A percentile compares a stretch with the other conserved stretches of the same genome.
Evolutionary conservation across 1,139 yeast genomes (phyloP).

Genomic region (Lodderomyces pseudojiufengensis): DNA sequence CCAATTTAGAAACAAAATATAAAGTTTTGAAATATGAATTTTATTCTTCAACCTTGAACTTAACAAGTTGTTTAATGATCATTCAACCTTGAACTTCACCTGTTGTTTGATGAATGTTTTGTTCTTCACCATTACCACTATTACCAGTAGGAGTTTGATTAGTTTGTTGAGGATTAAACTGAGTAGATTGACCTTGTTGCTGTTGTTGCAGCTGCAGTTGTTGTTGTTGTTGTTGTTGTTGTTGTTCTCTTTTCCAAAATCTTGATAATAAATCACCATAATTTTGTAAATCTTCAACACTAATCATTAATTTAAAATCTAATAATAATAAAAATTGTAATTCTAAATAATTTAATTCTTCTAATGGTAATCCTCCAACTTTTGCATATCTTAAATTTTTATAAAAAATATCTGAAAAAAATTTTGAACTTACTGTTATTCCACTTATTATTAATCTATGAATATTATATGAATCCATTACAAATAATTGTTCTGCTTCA

Average conservation of each 20-base stretch:
- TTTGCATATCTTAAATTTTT: slow-evolving; percentile 95
- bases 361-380: slow-evolving; percentile 95
- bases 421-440: slow-evolving; percentile 91
- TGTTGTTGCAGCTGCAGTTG: neutral
- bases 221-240: slow-evolving; percentile 2
- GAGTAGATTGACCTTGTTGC: neutral
- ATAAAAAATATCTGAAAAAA: slow-evolving; percentile 93
- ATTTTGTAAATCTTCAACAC: slow-evolving; percentile 84
- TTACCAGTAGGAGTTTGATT: neutral
- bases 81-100: slow-evolving; percentile 2
- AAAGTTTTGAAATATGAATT: no score
- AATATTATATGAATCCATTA: slow-evolving; percentile 93
- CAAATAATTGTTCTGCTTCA: slow-evolving; percentile 61
- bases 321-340: slow-evolving; percentile 79
- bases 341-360: slow-evolving; percentile 89
- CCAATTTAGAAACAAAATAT: no score
- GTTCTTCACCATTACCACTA: neutral
- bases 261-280: slow-evolving; percentile 83
- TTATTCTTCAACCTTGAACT: no score
- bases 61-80: no score
- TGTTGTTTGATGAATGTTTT: neutral
- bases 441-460: slow-evolving; percentile 96
- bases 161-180: no score
- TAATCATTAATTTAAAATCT: slow-evolving; percentile 83
- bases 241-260: slow-evolving; percentile 74